Evolutionary conservation across 2,329 filamentous ascomycete genomes (phyloP).

Genomic region (Cadophora luteo-olivacea): DNA sequence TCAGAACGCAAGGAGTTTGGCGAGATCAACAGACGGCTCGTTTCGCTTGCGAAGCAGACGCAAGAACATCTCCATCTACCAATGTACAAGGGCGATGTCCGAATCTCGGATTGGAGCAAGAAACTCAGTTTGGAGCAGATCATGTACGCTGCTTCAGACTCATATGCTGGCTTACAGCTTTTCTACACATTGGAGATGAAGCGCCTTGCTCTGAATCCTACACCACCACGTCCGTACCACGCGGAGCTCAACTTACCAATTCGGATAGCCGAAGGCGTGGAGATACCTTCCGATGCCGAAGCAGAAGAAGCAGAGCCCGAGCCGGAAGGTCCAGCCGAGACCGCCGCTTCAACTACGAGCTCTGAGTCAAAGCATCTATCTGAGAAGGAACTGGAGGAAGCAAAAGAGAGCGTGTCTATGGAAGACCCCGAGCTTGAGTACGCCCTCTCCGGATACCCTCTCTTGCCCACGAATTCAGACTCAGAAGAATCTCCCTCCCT

Average conservation of each 20-base stretch:
- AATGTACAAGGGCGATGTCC: slow-evolving; percentile 72
- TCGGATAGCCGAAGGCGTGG: slow-evolving; percentile 54
- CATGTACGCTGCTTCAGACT: slow-evolving; percentile 79
- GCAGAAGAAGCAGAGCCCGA: slow-evolving; percentile 37
- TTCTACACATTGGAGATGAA: slow-evolving; percentile 75
- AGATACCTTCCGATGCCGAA: slow-evolving; percentile 40
- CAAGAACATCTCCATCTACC: slow-evolving; percentile 75
- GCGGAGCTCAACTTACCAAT: slow-evolving; percentile 73
- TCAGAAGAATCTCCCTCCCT: not conserved
- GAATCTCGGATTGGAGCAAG: slow-evolving; percentile 77
- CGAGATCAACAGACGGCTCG: slow-evolving; percentile 69
- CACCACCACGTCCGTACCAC: slow-evolving; percentile 72
- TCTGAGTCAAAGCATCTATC: slow-evolving; percentile 14
- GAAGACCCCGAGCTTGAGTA: slow-evolving; percentile 36
- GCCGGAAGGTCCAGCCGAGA: not conserved
- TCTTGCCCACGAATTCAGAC: not conserved
- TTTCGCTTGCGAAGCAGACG: slow-evolving; percentile 73
- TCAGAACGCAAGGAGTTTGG: slow-evolving; percentile 55
- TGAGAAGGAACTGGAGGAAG: slow-evolving; percentile 21
- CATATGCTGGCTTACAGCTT: slow-evolving; percentile 79
- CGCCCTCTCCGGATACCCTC: slow-evolving; percentile 3
- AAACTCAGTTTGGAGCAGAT: slow-evolving; percentile 69
- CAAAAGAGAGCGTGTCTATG: slow-evolving; percentile 36
- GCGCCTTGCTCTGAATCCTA: slow-evolving; percentile 69
- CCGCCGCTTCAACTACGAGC: not conserved